phyloP scores from a whole-genome alignment of 2,329 filamentous ascomycete species.

The Hymenoscyphus linearis region DNA sequence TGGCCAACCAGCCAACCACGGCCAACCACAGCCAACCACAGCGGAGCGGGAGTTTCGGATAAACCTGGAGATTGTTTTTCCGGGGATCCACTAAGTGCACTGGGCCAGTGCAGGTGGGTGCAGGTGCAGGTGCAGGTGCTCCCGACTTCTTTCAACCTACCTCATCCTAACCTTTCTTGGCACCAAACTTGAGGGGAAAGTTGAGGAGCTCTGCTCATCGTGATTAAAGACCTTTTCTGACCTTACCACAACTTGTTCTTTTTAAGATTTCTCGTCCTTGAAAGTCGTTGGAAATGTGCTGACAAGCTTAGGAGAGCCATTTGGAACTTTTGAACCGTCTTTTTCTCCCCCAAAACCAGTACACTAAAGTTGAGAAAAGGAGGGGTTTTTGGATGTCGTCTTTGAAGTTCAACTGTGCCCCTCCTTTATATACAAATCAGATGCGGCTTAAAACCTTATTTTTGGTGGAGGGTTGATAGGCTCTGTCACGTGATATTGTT shows the following conservation, averaged over 20 bases:
- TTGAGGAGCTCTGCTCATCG: neutral
- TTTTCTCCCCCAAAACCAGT: neutral
- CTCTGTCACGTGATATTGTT: too few species aligned
- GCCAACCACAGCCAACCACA: neutral
- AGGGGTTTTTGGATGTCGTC: constrained; percentile 6
- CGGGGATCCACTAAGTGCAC: too few species aligned
- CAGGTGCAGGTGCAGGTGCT: neutral
- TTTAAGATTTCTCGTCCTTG: neutral
- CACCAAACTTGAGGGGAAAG: neutral
- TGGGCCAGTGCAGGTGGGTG: too few species aligned
- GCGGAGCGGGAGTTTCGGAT: neutral
- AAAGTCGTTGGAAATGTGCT: neutral
- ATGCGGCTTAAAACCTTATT: constrained; percentile 26
- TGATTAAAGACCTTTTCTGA: neutral
- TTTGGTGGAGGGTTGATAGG: neutral
- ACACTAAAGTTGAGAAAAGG: constrained; percentile 4
- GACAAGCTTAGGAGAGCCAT: constrained; percentile 2
- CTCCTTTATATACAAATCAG: constrained; percentile 8
- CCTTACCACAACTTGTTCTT: constrained; percentile 1
- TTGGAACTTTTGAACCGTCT: neutral
- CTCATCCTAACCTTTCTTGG: neutral
- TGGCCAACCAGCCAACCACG: neutral
- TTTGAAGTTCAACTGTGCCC: constrained; percentile 6
- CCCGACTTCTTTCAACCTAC: neutral
- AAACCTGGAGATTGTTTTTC: neutral